Evolutionary conservation across 306 rosid species (phyloP).

Genomic region (Alnus glutinosa): DNA sequence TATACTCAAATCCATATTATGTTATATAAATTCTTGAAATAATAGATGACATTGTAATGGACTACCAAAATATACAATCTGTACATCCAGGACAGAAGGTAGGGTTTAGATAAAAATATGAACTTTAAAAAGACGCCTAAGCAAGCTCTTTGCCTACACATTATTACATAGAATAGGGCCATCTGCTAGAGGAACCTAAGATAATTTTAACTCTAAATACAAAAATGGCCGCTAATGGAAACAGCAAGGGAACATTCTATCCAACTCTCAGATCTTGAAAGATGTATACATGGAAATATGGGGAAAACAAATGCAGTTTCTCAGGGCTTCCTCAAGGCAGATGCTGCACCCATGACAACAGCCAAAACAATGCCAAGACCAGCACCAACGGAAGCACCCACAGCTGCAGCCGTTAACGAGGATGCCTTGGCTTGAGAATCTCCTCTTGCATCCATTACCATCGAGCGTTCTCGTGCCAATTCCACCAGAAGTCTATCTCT

Average conservation of each 20-base stretch:
- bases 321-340: constrained; percentile 95
- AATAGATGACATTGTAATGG: not conserved
- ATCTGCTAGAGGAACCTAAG: not conserved
- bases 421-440: constrained; percentile 58
- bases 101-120: not conserved
- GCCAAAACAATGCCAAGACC: constrained; percentile 88
- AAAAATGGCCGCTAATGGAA: not conserved
- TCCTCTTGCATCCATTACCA: constrained; percentile 41
- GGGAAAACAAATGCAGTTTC: not conserved
- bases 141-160: not conserved
- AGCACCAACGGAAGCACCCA: constrained; percentile 93
- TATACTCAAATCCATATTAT: not conserved
- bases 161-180: constrained; percentile 13
- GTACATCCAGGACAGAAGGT: not conserved
- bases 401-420: constrained; percentile 75
- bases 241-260: not conserved
- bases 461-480: constrained; percentile 63
- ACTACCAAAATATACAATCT: not conserved
- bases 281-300: not conserved
- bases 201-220: not conserved
- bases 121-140: not conserved
- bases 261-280: not conserved
- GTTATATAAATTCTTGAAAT: not conserved
- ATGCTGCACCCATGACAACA: constrained; percentile 96
- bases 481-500: constrained; percentile 74